Evolutionary conservation across 495 filamentous ascomycete species (phyloP), one percentile per base, ranked within the genome.

Genomic region (Neurospora intermedia): DNA sequence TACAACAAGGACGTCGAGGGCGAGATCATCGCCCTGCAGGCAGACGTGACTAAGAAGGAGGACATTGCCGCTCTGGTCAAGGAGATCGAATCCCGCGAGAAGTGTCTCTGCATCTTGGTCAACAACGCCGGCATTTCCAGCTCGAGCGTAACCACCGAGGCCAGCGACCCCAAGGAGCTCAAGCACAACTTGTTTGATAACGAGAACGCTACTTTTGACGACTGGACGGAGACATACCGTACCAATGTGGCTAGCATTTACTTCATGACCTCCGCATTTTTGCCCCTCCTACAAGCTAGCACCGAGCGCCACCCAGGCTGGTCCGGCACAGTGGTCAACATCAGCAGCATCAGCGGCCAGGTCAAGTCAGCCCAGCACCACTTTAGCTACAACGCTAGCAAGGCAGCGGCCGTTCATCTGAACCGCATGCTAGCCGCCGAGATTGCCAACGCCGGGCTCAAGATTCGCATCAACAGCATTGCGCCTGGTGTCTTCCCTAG

Each of bases 81-180:
- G 45, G 88, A 92, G 81, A 83, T 94, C 35, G 80, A 80, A 46
- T 87, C 86, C 74, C 85, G 87, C 46, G 91, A 94, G 76, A 84
- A 84, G 73, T 90, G 89, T 75, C 88, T 94, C 18, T 88, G 92
- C 76, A 86, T 94, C 73, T 87, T 94, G 1, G 88, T 95, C 75
- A 94, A 94, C 83, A 96, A 95, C 82, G 91, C 89, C 20, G 93
- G 93, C 69, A 86, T 89, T 27, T 91, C 88, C 79, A 91, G 88
- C 69, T 20, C 69, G 1, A 74, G 74, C 85, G 89, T 90, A 40
- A 89, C 88, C 0, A 74, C 80, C 85, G 91, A 91, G 69, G 89
- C 88, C 18, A 80, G 82, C 3, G 77, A 78, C 4, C 82, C 88
- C 0, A 73, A 81, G 9, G 84, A 88, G 73, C 80, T 91, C 62